Percentiles rank a stretch among this genome's conserved stretches.
These are phyloP conservation scores for Alternaria ventricosa DNA, from an alignment of 2,329 filamentous ascomycete species.

Conservation along the genomic window DNA sequence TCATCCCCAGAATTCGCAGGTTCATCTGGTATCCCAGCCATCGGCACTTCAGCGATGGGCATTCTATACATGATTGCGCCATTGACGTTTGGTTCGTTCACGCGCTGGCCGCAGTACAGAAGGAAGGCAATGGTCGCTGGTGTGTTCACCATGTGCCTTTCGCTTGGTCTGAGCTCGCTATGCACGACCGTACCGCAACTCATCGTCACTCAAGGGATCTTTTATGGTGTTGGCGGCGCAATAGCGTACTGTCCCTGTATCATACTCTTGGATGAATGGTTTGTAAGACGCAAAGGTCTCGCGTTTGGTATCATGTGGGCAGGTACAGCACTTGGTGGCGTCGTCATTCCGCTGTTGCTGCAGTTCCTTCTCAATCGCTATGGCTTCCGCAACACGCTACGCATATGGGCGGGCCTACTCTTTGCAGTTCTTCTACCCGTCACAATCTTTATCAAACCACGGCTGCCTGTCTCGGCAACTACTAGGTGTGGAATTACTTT, in stretches of 20 bases:
- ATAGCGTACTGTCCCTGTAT: conserved; percentile 64
- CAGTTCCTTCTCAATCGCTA: conserved; percentile 48
- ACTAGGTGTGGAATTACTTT: conserved; percentile 32
- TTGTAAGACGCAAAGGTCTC: conserved; percentile 63
- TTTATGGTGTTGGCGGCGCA: conserved; percentile 66
- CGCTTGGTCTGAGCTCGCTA: conserved; percentile 56
- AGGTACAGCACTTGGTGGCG: conserved; percentile 51
- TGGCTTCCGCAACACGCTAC: conserved; percentile 52
- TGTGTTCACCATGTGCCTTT: conserved; percentile 43
- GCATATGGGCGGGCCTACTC: conserved; percentile 47
- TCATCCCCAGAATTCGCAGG: conserved; percentile 64
- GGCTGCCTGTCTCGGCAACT: conserved; percentile 33
- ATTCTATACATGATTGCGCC: conserved; percentile 55
- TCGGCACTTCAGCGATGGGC: conserved; percentile 69
- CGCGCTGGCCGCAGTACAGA: conserved; percentile 41
- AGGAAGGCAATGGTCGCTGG: conserved; percentile 43
- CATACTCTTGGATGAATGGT: conserved; percentile 68
- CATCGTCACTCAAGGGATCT: conserved; percentile 66
- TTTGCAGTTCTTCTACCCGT: conserved; percentile 42
- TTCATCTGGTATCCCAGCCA: conserved; percentile 62
- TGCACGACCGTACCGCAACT: conserved; percentile 61
- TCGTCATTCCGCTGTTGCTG: conserved; percentile 53
- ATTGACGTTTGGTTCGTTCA: conserved; percentile 46
- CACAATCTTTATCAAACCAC: conserved; percentile 41
- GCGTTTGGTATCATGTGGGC: conserved; percentile 70